Conservation (phyloP, 2,329 filamentous ascomycete species). For the Aspergillus unguis region DNA sequence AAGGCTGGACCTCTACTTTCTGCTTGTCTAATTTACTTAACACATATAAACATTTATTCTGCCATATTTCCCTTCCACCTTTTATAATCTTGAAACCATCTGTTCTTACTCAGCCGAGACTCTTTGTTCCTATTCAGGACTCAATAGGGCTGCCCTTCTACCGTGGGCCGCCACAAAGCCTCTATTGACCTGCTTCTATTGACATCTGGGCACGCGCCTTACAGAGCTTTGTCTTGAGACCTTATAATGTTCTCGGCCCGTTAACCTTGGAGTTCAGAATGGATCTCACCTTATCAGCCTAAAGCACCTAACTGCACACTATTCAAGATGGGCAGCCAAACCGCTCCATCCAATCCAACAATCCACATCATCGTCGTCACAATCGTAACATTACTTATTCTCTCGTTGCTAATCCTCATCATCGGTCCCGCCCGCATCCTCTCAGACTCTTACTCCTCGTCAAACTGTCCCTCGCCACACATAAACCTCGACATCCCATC, state of each 20-base stretch:
- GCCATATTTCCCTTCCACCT: not conserved
- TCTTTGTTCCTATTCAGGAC: too few species aligned
- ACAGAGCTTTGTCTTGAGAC: too few species aligned
- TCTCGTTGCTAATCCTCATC: slow-evolving; percentile 7
- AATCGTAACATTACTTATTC: slow-evolving; percentile 6
- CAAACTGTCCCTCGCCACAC: not conserved
- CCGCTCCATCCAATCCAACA: not conserved
- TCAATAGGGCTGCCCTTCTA: too few species aligned
- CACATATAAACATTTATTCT: not conserved
- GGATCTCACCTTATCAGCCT: not conserved
- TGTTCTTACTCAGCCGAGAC: too few species aligned
- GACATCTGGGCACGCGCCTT: too few species aligned
- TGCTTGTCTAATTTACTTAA: not conserved
- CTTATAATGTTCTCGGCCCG: too few species aligned
- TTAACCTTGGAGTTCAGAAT: too few species aligned
- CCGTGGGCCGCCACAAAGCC: too few species aligned
- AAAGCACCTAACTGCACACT: not conserved
- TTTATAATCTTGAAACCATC: not conserved
- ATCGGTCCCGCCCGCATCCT: slow-evolving; percentile 2
- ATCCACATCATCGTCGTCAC: slow-evolving; percentile 8
- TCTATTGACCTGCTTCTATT: too few species aligned
- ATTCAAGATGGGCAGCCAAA: not conserved
- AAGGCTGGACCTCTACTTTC: slow-evolving; percentile 9
- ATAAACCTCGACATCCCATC: not conserved
- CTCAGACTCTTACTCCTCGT: not conserved